phyloP scores from a whole-genome alignment of 495 filamentous ascomycete species.

The Hypoxylon subgilvum region DNA sequence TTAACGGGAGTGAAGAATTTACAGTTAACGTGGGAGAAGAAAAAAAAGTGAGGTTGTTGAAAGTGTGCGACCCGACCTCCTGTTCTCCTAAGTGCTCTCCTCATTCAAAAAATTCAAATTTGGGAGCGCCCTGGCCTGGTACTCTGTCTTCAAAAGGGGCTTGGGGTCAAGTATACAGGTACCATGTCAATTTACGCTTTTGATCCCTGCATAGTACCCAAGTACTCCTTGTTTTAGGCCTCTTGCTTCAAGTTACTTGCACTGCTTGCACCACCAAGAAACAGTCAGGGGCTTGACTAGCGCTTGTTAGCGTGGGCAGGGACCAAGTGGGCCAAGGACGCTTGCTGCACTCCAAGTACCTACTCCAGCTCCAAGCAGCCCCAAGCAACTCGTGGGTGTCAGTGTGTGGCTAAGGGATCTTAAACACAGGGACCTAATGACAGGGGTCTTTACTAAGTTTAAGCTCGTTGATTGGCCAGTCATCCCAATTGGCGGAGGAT shows the following conservation, averaged over 20 bases:
- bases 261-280: too few species aligned
- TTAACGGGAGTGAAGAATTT: constrained; percentile 31
- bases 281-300: too few species aligned
- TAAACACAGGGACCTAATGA: constrained; percentile 20
- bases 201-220: constrained; percentile 6
- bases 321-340: constrained; percentile 18
- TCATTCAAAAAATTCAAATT: constrained; percentile 37
- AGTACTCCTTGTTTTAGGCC: constrained; percentile 20
- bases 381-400: constrained; percentile 23
- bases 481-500: constrained; percentile 32
- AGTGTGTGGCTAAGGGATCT: constrained; percentile 27
- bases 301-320: too few species aligned
- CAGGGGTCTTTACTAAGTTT: constrained; percentile 16
- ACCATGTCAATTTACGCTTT: background rate
- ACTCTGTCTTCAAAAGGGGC: constrained; percentile 35
- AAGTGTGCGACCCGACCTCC: constrained; percentile 39
- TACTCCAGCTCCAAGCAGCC: background rate
- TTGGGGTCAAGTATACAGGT: constrained; percentile 2
- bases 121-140: constrained; percentile 23
- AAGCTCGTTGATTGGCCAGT: constrained; percentile 23
- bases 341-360: constrained; percentile 16
- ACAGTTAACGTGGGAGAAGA: constrained; percentile 15
- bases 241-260: background rate
- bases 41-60: constrained; percentile 34
- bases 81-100: constrained; percentile 22